A percentile compares a stretch with the other conserved stretches of the same genome.
Evolutionary conservation across 1,284 basidiomycete genomes (phyloP).

Genomic region (Heliocybe sulcata): DNA sequence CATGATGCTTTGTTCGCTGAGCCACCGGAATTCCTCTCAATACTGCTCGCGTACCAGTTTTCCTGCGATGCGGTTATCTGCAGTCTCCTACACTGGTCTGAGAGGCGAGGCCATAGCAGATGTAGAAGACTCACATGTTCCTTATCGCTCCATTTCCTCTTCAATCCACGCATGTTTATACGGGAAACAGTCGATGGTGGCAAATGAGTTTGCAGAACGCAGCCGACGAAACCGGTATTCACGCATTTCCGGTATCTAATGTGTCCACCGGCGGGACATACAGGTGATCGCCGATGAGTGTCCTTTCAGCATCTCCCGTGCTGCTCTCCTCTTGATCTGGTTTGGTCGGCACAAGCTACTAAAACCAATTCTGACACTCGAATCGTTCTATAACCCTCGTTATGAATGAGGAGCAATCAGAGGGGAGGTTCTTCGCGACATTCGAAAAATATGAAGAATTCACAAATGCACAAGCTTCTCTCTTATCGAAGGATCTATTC

Average conservation of each 20-base stretch:
- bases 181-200: background rate
- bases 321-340: no score
- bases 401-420: conserved; percentile 30
- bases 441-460: conserved; percentile 65
- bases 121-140: conserved; percentile 16
- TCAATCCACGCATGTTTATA: conserved; percentile 19
- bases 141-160: conserved; percentile 33
- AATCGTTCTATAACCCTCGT: no score
- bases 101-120: background rate
- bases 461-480: conserved; percentile 36
- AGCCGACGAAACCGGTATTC: background rate
- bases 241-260: background rate
- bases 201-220: background rate
- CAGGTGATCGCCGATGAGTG: no score
- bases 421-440: conserved; percentile 38
- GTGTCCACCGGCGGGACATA: background rate
- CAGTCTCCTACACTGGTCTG: conserved; percentile 21
- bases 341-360: no score
- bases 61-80: conserved; percentile 23
- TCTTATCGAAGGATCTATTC: conserved; percentile 45
- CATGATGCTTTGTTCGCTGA: conserved; percentile 44
- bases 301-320: no score
- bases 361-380: no score
- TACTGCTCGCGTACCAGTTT: conserved; percentile 28
- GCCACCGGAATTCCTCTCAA: conserved; percentile 4